Percentiles rank a stretch among this genome's conserved stretches.
These are phyloP conservation scores for Alternaria rosae DNA, from an alignment of 2,329 filamentous ascomycete species.

Conservation along the genomic window DNA sequence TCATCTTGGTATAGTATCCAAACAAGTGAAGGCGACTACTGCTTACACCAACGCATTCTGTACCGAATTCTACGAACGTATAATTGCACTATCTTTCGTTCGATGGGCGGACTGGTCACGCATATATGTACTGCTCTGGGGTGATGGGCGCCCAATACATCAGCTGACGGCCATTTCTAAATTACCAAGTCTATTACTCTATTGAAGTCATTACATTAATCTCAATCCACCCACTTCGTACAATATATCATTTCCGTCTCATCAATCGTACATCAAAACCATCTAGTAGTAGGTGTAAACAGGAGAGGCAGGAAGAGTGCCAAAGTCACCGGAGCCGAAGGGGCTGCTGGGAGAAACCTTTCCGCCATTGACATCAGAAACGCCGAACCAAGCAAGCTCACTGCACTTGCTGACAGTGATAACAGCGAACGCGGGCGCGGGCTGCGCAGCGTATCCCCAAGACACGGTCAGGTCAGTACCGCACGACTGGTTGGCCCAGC, in stretches of 20 bases:
- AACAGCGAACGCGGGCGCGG: constrained; percentile 20
- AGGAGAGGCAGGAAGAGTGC: constrained; percentile 9
- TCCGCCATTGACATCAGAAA: constrained; percentile 21
- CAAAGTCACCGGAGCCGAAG: constrained; percentile 21
- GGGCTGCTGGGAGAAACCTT: constrained; percentile 17
- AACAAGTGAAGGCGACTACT: too few relatives aligned
- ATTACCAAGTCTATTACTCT: background rate
- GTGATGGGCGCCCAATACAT: too few relatives aligned
- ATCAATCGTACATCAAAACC: background rate
- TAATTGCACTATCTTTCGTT: too few relatives aligned
- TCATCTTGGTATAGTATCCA: too few relatives aligned
- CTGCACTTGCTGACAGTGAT: constrained; percentile 19
- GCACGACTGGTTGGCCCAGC: constrained; percentile 22
- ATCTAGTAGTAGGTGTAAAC: constrained; percentile 19
- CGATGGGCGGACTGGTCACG: too few relatives aligned
- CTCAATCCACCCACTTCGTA: background rate
- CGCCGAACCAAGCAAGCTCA: constrained; percentile 25
- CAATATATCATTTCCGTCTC: background rate
- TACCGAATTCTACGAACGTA: too few relatives aligned
- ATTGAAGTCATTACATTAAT: background rate
- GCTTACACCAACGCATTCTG: too few relatives aligned
- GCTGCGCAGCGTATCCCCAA: constrained; percentile 21
- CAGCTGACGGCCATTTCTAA: too few relatives aligned
- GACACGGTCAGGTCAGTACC: constrained; percentile 13
- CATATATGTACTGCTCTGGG: too few relatives aligned